phyloP scores from a whole-genome alignment of 1,139 yeast species.

The Candida tetrigidarum region DNA sequence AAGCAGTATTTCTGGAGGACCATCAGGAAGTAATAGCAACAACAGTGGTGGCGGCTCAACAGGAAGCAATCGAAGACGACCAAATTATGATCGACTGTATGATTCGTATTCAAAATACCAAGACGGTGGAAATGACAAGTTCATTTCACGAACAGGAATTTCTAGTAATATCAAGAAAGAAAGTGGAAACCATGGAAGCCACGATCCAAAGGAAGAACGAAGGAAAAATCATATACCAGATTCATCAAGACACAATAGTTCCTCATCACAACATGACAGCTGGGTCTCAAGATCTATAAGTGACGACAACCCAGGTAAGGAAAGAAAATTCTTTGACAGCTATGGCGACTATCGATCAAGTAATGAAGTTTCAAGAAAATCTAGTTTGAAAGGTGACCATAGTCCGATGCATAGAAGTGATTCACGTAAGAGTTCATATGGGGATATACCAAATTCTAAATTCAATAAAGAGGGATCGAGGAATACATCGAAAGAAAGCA shows the following conservation, averaged over 20 bases:
- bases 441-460: constrained; percentile 1
- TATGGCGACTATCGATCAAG: constrained; percentile 5
- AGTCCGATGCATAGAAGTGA: constrained; percentile 4
- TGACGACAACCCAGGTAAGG: constrained; percentile 3
- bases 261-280: constrained; percentile 11
- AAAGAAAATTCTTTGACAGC: not conserved
- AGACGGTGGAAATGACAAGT: constrained; percentile 10
- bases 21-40: not conserved
- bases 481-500: constrained; percentile 7
- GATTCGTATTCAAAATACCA: constrained; percentile 19
- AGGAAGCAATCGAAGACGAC: constrained; percentile 15
- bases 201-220: constrained; percentile 7
- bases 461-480: constrained; percentile 5
- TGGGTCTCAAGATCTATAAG: constrained; percentile 5
- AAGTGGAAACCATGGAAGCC: constrained; percentile 1
- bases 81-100: constrained; percentile 16
- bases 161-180: constrained; percentile 2
- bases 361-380: constrained; percentile 7
- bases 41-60: not conserved
- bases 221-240: constrained; percentile 2
- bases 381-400: constrained; percentile 1
- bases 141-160: constrained; percentile 11
- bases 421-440: constrained; percentile 12
- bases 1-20: not conserved
- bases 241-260: not conserved